Percentiles rank a stretch among this genome's conserved stretches.
phyloP scores from a whole-genome alignment of 768 basidiomycete genomes.

The Tephrocybe sp. region DNA sequence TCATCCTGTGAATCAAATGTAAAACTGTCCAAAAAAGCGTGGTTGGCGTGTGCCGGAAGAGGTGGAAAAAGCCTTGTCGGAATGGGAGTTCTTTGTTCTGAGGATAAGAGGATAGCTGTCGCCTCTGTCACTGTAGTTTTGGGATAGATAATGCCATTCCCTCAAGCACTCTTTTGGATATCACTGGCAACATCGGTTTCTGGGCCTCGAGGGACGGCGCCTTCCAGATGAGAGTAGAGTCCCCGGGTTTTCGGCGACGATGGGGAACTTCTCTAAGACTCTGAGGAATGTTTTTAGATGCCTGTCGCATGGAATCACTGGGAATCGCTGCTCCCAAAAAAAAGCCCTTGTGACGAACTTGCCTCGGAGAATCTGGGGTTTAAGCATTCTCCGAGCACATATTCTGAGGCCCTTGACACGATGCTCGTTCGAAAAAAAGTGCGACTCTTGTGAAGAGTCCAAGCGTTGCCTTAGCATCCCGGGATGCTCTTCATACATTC shows the following conservation, averaged over 20 bases:
- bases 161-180: slow-evolving; percentile 14
- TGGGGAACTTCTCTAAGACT: slow-evolving; percentile 17
- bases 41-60: slow-evolving; percentile 8
- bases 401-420: slow-evolving; percentile 10
- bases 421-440: slow-evolving; percentile 17
- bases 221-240: neutral
- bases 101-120: slow-evolving; percentile 2
- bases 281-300: slow-evolving; percentile 23
- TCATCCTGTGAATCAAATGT: neutral
- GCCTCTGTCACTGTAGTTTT: neutral
- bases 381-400: slow-evolving; percentile 14
- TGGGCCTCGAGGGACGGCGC: neutral
- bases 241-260: neutral
- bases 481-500: slow-evolving; percentile 18
- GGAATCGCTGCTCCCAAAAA: slow-evolving; percentile 19
- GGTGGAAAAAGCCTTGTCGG: slow-evolving; percentile 2
- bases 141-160: slow-evolving; percentile 12
- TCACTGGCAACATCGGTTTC: slow-evolving; percentile 12
- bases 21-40: slow-evolving; percentile 10
- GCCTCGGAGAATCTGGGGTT: slow-evolving; percentile 15
- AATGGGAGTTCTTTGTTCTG: slow-evolving; percentile 16
- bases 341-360: slow-evolving; percentile 13
- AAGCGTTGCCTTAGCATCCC: slow-evolving; percentile 14
- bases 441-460: slow-evolving; percentile 18
- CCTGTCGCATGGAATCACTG: slow-evolving; percentile 25